Base-by-base conservation (phyloP, 208 protist genomes). In the Leptomonas pyrrhocoris region DNA sequence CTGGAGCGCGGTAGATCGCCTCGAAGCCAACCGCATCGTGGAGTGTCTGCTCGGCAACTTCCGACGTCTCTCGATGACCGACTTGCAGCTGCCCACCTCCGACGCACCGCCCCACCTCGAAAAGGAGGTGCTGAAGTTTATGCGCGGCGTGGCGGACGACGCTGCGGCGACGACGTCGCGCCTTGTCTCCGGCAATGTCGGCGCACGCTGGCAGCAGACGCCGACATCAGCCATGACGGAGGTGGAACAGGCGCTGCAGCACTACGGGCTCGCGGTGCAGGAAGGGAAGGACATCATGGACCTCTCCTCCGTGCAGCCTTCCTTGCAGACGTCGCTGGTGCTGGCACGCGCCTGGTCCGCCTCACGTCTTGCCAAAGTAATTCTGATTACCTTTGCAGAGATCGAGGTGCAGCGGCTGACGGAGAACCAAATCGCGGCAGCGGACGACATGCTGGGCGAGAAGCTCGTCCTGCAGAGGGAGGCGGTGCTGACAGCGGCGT, bases 121-220 rank as follows among this genome's bases (percentile, higher is more conserved):
- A 74, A 59, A 73, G 15, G 61, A 81, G 56, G 90, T 95, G 18
- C 53, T 90, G 27, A 31, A 77, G 19, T 92, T 87, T 58, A 89
- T 95, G 66, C 85, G 85, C 38, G 87, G 90, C 31, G 85, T 81
- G 15, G 55, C 36, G 15, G 49, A 66, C 40, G 60, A 34, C 16
- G 46, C 58, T 15, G 23, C 62, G 40, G 40, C 34, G 40, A 30
- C 51, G 25, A 16, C 25, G 30, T 27, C 18, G 42, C 25, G 21
- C 38, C n/a, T 30, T 30, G 42, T 19, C 4, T 23, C n/a, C 48
- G 23, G 12, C 46, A 67, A 57, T 28, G 61, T 67, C 36, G 61
- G 61, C 6, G 49, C 61, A 15, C 46, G 61, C 15, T 67, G 61
- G 61, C 61, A 51, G 28, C 49, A 67, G 15, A 67, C 31, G 15